Conservation (phyloP, 2,329 filamentous ascomycete species). For the Metarhizium anisopliae region DNA sequence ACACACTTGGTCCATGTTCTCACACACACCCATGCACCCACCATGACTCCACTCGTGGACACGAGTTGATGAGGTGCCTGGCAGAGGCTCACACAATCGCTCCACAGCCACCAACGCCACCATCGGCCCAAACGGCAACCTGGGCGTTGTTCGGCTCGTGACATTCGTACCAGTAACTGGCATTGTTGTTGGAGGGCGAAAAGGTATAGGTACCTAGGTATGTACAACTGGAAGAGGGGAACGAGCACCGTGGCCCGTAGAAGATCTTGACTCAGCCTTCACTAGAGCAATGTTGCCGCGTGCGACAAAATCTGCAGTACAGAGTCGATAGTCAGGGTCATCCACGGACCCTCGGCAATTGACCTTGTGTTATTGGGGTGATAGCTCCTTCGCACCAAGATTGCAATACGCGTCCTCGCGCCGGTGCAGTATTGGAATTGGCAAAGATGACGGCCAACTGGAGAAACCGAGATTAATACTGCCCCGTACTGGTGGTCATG, state of each 20-base stretch:
- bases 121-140: not conserved
- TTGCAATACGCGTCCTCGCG: not conserved
- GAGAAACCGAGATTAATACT: not conserved
- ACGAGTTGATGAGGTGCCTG: not conserved
- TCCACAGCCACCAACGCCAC: slow-evolving; percentile 3
- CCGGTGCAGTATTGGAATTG: not conserved
- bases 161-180: too few species aligned
- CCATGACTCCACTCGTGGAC: not conserved
- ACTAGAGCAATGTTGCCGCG: too few species aligned
- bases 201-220: too few species aligned
- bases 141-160: not conserved
- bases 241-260: too few species aligned
- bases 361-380: too few species aligned
- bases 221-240: too few species aligned
- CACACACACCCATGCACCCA: not conserved
- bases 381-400: too few species aligned
- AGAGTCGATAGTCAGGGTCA: too few species aligned
- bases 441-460: not conserved
- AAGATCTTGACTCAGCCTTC: too few species aligned
- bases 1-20: not conserved
- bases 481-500: not conserved
- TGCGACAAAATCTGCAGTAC: too few species aligned
- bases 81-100: not conserved
- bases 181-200: too few species aligned
- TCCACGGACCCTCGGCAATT: too few species aligned